Conservation (phyloP, 2,329 filamentous ascomycete genomes). For the Botrytis porri region DNA sequence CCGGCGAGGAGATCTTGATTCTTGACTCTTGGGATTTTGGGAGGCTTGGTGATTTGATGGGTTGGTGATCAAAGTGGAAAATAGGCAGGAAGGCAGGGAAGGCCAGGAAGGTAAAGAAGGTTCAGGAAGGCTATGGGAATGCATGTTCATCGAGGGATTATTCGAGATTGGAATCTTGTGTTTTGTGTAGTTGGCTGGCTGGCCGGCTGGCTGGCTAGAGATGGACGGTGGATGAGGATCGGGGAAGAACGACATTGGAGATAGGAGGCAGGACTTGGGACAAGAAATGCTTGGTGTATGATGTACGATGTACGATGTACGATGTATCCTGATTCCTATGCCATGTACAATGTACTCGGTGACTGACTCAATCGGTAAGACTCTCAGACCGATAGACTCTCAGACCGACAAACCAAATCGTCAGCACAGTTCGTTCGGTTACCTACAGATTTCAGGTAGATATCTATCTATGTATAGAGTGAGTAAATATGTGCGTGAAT, state of each 20-base stretch:
- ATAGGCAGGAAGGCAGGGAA: too few relatives aligned
- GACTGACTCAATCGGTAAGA: neutral
- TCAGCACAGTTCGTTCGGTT: neutral
- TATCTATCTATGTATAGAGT: neutral
- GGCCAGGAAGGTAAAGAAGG: neutral
- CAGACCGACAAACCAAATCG: neutral
- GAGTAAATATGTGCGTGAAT: neutral
- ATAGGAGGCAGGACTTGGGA: too few relatives aligned
- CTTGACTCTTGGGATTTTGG: neutral
- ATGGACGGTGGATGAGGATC: too few relatives aligned
- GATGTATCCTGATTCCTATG: neutral
- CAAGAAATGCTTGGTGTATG: too few relatives aligned
- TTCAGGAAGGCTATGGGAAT: neutral
- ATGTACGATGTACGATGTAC: neutral
- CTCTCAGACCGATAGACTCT: neutral
- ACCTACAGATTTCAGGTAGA: neutral
- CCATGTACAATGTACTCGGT: neutral
- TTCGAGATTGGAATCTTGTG: neutral
- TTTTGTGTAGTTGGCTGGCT: too few relatives aligned
- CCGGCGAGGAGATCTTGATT: neutral
- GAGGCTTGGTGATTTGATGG: too few relatives aligned
- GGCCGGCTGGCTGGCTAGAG: too few relatives aligned
- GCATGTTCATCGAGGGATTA: neutral
- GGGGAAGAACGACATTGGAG: too few relatives aligned
- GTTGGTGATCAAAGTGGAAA: too few relatives aligned